Percentiles rank a stretch among this genome's conserved stretches.
These are phyloP conservation scores for Corylus avellana DNA, from an alignment of 306 rosid genomes.

Conservation along the genomic window DNA sequence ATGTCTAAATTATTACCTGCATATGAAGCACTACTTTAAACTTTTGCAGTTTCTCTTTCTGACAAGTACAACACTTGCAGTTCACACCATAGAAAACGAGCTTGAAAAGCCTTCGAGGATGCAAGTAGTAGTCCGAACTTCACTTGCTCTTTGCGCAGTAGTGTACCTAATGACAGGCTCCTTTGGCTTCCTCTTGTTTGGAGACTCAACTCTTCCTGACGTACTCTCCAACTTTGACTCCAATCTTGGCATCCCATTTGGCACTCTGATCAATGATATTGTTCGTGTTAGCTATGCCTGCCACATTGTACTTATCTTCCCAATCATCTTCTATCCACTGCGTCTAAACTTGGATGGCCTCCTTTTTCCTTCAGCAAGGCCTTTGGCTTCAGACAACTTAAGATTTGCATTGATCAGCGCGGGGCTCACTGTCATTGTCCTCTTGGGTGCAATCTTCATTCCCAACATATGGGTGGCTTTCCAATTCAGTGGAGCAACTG, in stretches of 20 bases:
- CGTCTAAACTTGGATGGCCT: conserved; percentile 47
- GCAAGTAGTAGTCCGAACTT: conserved; percentile 26
- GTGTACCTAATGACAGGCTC: conserved; percentile 42
- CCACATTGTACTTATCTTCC: conserved; percentile 41
- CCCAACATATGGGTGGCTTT: conserved; percentile 58
- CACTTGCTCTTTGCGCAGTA: conserved; percentile 37
- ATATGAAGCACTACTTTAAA: neutral
- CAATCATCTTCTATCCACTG: conserved; percentile 39
- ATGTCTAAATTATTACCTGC: too few relatives aligned
- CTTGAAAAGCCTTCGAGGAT: conserved; percentile 31
- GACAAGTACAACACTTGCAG: conserved; percentile 16
- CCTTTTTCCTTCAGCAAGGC: conserved; percentile 37
- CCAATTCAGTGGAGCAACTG: conserved; percentile 50
- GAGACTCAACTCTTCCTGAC: conserved; percentile 38
- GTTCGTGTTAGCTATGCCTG: conserved; percentile 37
- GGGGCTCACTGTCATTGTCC: conserved; percentile 28
- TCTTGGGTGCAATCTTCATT: conserved; percentile 50
- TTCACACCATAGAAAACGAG: conserved; percentile 47
- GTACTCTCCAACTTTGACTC: conserved; percentile 49
- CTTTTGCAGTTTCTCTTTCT: neutral
- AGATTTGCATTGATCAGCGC: conserved; percentile 34
- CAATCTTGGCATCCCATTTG: conserved; percentile 35
- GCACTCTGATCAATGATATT: conserved; percentile 31
- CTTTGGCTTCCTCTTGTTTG: conserved; percentile 47
- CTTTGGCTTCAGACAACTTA: conserved; percentile 31